Conservation (phyloP, 176 grass and related monocot species). For the Eragrostis curvula region DNA sequence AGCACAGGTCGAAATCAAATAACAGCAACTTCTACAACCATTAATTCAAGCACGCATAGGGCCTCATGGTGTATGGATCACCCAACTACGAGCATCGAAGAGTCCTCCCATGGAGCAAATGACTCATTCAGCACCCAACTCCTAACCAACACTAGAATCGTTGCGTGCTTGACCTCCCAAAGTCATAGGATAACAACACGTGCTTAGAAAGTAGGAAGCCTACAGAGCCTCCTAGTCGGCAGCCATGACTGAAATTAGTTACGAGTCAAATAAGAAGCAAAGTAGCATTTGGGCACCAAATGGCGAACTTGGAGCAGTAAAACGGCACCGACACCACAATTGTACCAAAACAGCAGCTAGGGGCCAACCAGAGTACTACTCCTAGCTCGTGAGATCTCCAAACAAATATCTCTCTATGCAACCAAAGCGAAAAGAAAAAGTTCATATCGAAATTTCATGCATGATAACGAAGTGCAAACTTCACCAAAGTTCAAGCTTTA, state of each 20-base stretch:
- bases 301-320: constrained; percentile 14
- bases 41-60: constrained; percentile 5
- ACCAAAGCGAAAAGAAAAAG: constrained; percentile 24
- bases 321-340: constrained; percentile 21
- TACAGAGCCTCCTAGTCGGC: constrained; percentile 22
- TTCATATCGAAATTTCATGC: constrained; percentile 24
- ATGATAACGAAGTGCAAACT: constrained; percentile 5
- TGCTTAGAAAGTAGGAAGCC: constrained; percentile 29
- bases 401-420: constrained; percentile 14
- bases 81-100: background rate
- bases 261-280: constrained; percentile 27
- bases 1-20: constrained; percentile 34
- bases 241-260: background rate
- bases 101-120: constrained; percentile 27
- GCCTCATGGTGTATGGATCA: constrained; percentile 27
- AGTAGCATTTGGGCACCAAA: constrained; percentile 20
- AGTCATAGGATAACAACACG: constrained; percentile 1
- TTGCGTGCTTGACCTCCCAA: constrained; percentile 16
- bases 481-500: constrained; percentile 12
- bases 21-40: constrained; percentile 29
- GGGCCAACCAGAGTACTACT: constrained; percentile 19
- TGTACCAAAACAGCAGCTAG: constrained; percentile 30
- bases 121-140: background rate
- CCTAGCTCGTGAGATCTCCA: constrained; percentile 20
- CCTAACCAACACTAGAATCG: constrained; percentile 1